phyloP scores from a whole-genome alignment of 768 basidiomycete species.

The Epithele typhae region DNA sequence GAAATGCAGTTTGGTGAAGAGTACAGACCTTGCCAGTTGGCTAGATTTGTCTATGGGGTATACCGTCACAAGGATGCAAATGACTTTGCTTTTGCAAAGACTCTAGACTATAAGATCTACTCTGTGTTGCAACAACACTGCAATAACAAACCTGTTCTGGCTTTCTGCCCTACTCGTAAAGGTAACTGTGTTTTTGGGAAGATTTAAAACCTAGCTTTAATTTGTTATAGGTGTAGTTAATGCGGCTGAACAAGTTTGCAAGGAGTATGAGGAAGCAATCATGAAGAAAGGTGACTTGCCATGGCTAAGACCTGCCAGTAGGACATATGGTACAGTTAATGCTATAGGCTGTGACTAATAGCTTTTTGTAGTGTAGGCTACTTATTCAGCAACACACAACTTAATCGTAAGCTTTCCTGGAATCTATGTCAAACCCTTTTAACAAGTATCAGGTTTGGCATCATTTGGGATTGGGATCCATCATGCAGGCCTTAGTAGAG shows the following conservation, averaged over 20 bases:
- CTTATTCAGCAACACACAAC: conserved; percentile 61
- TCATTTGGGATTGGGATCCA: conserved; percentile 80
- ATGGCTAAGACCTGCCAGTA: conserved; percentile 65
- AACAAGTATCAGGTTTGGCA: conserved; percentile 67
- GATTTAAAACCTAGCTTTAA: conserved; percentile 1
- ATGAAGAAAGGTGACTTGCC: conserved; percentile 49
- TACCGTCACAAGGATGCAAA: conserved; percentile 59
- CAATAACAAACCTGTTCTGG: conserved; percentile 75
- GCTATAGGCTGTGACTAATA: background rate
- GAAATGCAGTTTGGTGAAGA: conserved; percentile 83
- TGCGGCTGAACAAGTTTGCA: conserved; percentile 75
- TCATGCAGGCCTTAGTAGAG: conserved; percentile 77
- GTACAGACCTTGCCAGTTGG: conserved; percentile 82
- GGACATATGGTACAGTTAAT: conserved; percentile 1
- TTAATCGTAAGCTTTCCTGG: conserved; percentile 42
- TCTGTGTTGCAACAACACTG: conserved; percentile 68
- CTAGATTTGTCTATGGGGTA: conserved; percentile 68
- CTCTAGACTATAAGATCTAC: conserved; percentile 72
- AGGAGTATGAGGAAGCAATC: conserved; percentile 60
- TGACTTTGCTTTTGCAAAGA: conserved; percentile 71
- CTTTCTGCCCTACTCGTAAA: conserved; percentile 89
- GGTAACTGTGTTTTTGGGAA: conserved; percentile 35
- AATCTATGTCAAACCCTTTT: no score
- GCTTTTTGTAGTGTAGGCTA: conserved; percentile 43
- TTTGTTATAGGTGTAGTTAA: conserved; percentile 33